A percentile compares a stretch with the other conserved stretches of the same genome.
Evolutionary conservation across 768 basidiomycete genomes (phyloP).

Genomic region (Tulasnella sp.): DNA sequence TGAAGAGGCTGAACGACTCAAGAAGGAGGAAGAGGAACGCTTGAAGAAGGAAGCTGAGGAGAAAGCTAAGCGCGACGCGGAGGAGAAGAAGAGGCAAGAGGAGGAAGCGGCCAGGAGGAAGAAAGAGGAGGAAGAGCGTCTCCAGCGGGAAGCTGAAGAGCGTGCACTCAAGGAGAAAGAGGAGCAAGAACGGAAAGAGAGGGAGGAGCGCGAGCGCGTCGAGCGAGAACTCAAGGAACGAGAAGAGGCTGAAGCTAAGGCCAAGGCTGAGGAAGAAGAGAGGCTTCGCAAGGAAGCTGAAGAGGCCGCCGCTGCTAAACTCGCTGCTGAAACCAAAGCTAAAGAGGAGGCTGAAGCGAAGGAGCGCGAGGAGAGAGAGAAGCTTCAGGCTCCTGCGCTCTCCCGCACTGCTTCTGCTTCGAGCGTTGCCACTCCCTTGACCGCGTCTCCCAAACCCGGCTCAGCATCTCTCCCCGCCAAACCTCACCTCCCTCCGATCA

Average conservation of each 20-base stretch:
- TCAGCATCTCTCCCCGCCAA: too few species aligned
- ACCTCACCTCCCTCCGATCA: too few species aligned
- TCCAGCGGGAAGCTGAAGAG: constrained; percentile 36
- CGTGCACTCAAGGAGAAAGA: constrained; percentile 30
- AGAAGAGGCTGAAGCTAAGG: constrained; percentile 30
- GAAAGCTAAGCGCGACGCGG: constrained; percentile 19
- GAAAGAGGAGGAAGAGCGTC: constrained; percentile 35
- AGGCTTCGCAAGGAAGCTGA: constrained; percentile 40
- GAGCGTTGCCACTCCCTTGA: constrained; percentile 27
- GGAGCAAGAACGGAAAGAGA: constrained; percentile 39
- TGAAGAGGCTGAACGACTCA: constrained; percentile 38
- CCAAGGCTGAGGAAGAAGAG: constrained; percentile 29
- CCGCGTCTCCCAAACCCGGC: constrained; percentile 38
- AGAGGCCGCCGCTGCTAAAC: constrained; percentile 47
- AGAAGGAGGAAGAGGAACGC: constrained; percentile 41
- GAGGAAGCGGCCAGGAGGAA: constrained; percentile 35
- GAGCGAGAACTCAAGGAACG: constrained; percentile 30
- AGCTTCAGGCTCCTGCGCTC: constrained; percentile 36
- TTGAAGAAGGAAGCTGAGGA: constrained; percentile 43
- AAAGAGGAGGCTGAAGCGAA: constrained; percentile 36
- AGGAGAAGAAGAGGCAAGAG: constrained; percentile 34
- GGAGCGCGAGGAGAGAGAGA: constrained; percentile 38
- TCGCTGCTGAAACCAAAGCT: constrained; percentile 44
- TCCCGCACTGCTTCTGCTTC: constrained; percentile 31
- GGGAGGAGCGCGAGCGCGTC: constrained; percentile 32